Evolutionary conservation across 1,284 basidiomycete species (phyloP), one percentile per base, ranked within the genome.

Genomic region (Pseudozyma sp.): DNA sequence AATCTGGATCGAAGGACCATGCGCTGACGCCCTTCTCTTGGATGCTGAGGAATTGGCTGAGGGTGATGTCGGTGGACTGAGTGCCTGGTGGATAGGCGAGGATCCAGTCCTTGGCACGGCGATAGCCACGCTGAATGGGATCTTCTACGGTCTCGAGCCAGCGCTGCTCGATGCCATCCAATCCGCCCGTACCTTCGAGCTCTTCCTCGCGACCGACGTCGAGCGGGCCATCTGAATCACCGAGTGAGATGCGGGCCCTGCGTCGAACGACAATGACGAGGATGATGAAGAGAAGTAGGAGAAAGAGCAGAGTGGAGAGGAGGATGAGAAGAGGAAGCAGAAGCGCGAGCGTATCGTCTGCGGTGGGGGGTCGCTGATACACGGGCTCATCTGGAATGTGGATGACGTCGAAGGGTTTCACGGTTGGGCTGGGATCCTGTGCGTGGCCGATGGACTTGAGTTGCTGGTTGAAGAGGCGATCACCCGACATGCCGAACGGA

Each of bases 121-220:
- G 87, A 85, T 97, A 99, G 33, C 90, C 89, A 57, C 90, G 87
- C 58, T 90, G 88, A 24, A 89, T 88, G 31, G 86, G 84, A 66
- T 95, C 93, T 55, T 89, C 86, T 34, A 91, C 91, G 17, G 87
- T 89, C 86, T 98, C 94, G 52, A 98, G 88, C 97, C 97, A 99
- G 77, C 94, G 89, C 81, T 90, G 87, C 86, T 98, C 96, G 37
- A 98, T 88, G 56, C 91, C 92, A 48, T 94, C 93, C 65, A 97
- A 91, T 29, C 94, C 94, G 44, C 94, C 94, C 67, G 96, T 93
- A 7, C 91, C 92, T 55, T 94, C 92, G 13, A 84, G 78, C 55
- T 83, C 74, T 65, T 85, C 84, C 76, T 96, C 93, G 56, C 93
- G 89, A 78, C 90, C 92, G 87, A 99, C 90, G 86, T 99, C 95